Conservation (phyloP, 2,329 filamentous ascomycete genomes). For the Apiospora hydei region DNA sequence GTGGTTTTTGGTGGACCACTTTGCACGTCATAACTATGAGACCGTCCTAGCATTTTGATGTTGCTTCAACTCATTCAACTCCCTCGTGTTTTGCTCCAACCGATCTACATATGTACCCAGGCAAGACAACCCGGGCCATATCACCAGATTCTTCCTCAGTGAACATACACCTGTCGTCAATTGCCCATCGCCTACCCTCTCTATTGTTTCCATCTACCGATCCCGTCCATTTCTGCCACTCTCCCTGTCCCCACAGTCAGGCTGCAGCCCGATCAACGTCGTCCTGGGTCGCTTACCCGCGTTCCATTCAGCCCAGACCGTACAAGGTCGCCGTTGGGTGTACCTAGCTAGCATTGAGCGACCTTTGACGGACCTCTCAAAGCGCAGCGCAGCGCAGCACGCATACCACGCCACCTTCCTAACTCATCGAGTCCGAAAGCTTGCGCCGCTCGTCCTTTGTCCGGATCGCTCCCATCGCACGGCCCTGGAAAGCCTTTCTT, state of each 20-base stretch:
- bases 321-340: neutral
- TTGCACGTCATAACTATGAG: slow-evolving; percentile 21
- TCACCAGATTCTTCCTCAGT: neutral
- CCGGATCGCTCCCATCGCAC: slow-evolving; percentile 13
- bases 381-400: slow-evolving; percentile 6
- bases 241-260: slow-evolving; percentile 5
- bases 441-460: slow-evolving; percentile 21
- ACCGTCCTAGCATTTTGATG: slow-evolving; percentile 18
- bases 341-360: neutral
- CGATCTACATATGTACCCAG: neutral
- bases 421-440: slow-evolving; percentile 12
- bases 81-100: neutral
- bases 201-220: neutral
- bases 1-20: slow-evolving; percentile 19
- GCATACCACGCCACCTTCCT: slow-evolving; percentile 16
- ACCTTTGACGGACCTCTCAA: slow-evolving; percentile 6
- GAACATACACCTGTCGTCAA: slow-evolving; percentile 5
- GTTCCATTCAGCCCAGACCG: slow-evolving; percentile 6
- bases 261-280: slow-evolving; percentile 1
- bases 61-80: slow-evolving; percentile 10
- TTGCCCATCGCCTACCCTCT: neutral
- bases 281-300: slow-evolving; percentile 19
- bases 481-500: slow-evolving; percentile 18
- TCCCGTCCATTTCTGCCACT: neutral
- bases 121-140: neutral